Percentiles rank a stretch among this genome's conserved stretches.
These are phyloP conservation scores for Coemansia sp. DNA, from an alignment of 192 early-diverging fungal genomes.

Conservation along the genomic window DNA sequence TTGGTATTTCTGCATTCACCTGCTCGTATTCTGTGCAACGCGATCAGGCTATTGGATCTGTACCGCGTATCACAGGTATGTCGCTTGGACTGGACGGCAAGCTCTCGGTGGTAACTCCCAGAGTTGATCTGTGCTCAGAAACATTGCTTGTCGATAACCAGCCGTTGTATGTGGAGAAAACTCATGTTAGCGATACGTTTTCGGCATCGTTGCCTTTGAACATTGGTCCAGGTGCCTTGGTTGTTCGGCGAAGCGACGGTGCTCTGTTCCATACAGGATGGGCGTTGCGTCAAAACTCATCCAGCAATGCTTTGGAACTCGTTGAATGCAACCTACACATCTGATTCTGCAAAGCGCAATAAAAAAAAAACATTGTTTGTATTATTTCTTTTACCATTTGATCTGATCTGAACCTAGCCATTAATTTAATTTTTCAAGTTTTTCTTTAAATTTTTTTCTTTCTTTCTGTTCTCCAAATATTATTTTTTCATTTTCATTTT, in stretches of 20 bases:
- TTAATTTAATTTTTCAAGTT: neutral
- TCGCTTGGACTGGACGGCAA: neutral
- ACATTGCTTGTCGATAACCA: slow-evolving; percentile 25
- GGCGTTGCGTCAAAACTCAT: slow-evolving; percentile 18
- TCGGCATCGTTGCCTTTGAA: slow-evolving; percentile 16
- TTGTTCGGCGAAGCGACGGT: slow-evolving; percentile 32
- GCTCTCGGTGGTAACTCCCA: slow-evolving; percentile 14
- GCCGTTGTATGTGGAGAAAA: slow-evolving; percentile 12
- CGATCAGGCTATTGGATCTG: slow-evolving; percentile 17
- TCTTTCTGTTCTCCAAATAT: no score
- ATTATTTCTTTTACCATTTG: neutral
- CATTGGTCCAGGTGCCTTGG: slow-evolving; percentile 18
- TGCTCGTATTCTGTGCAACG: slow-evolving; percentile 34
- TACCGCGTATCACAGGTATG: slow-evolving; percentile 25
- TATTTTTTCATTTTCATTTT: neutral
- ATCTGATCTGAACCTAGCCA: neutral
- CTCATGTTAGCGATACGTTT: neutral
- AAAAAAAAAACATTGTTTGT: no score
- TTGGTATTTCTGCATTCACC: slow-evolving; percentile 67
- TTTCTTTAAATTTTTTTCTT: neutral
- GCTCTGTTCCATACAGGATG: slow-evolving; percentile 45
- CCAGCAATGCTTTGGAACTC: slow-evolving; percentile 17
- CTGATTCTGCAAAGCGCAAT: no score
- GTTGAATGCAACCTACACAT: slow-evolving; percentile 23
- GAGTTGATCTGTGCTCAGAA: slow-evolving; percentile 14